Conservation (phyloP, 2,329 filamentous ascomycete genomes). For the Diaporthe capsici region DNA sequence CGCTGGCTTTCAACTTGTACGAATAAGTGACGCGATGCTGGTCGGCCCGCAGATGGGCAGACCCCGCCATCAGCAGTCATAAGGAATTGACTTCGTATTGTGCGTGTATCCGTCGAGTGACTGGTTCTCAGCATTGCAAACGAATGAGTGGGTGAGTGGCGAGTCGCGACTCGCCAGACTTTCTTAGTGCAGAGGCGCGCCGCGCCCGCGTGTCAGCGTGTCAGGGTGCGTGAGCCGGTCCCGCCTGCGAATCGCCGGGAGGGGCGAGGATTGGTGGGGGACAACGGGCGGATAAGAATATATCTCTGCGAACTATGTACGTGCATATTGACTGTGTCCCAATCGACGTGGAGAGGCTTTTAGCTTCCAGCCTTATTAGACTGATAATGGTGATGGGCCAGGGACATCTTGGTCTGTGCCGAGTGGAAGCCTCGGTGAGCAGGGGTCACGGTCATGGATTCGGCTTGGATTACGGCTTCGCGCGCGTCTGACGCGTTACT, state of each 20-base stretch:
- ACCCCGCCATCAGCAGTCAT: background rate
- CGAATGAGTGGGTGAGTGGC: background rate
- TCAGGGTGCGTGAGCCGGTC: background rate
- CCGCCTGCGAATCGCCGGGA: background rate
- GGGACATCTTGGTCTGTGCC: background rate
- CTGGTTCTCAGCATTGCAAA: background rate
- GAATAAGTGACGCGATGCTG: background rate
- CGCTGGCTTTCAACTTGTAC: constrained; percentile 18
- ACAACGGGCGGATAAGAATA: background rate
- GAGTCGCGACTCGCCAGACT: background rate
- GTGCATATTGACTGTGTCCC: background rate
- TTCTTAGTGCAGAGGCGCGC: background rate
- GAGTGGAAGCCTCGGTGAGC: background rate
- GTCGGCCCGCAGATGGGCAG: background rate
- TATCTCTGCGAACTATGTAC: background rate
- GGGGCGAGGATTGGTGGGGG: background rate
- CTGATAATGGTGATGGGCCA: background rate
- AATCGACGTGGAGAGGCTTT: background rate
- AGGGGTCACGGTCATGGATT: background rate
- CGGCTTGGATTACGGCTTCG: too few species aligned
- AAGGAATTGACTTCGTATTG: constrained; percentile 12
- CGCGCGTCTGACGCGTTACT: background rate
- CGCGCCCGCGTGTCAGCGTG: background rate
- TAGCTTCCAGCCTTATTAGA: background rate
- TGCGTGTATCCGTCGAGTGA: background rate